phyloP scores from a whole-genome alignment of 257 asterid genomes.

The Gynochthodes officinalis region DNA sequence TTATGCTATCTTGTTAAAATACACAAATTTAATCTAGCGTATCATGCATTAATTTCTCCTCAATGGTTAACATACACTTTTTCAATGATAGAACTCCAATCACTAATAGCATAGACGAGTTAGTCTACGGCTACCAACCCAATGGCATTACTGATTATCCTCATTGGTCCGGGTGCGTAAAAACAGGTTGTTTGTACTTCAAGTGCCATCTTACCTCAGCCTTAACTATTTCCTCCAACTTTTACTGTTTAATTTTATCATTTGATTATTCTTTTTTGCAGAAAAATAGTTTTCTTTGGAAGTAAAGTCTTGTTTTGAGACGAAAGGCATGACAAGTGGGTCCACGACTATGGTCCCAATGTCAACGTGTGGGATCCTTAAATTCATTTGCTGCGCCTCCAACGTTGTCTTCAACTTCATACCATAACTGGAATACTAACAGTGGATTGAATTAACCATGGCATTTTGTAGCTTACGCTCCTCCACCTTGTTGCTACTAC shows the following conservation, averaged over 20 bases:
- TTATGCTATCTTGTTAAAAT: no score
- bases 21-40: no score
- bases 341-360: background rate
- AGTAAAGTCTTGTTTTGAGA: no score
- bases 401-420: no score
- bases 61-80: no score
- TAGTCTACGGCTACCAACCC: conserved; percentile 9
- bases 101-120: background rate
- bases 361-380: background rate
- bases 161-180: background rate
- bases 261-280: no score
- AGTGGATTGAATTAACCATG: conserved; percentile 13
- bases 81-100: no score
- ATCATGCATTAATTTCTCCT: no score
- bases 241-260: background rate
- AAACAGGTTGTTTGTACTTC: background rate
- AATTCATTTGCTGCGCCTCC: background rate
- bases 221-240: background rate
- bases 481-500: conserved; percentile 3
- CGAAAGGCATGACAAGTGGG: background rate
- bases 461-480: background rate
- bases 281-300: no score
- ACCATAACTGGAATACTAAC: no score
- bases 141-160: background rate
- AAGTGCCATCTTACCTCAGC: background rate